Evolutionary conservation across 805 yeast species (phyloP), one percentile per base, ranked within the genome.

Genomic region (Lipomyces yamadae): DNA sequence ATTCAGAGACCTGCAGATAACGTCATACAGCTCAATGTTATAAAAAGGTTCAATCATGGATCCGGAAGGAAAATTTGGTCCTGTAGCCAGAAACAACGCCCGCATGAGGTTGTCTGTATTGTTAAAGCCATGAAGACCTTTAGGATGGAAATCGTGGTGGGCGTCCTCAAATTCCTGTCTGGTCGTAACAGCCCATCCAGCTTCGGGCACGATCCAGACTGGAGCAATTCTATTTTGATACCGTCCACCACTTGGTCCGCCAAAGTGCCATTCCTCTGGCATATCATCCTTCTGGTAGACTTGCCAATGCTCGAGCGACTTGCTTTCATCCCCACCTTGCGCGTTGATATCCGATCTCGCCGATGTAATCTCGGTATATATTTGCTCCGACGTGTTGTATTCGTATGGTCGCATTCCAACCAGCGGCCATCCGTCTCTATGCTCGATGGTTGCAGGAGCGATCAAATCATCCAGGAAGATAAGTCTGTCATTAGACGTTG

Each of bases 71-170:
- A 93, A 92, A 73, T 83, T 90, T 0, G 97, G 97, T 0, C 98
- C 98, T 1, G 82, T 76, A 0, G 89, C 96, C 53, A 91, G 72
- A 75, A 94, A 93, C 8, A 91, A 72, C 0, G 97, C 92, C 60
- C 97, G 80, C 97, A 92, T 92, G 65, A 92, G 79, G 5, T 88
- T 83, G 68, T 88, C 91, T 0, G 88, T 83, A 73, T 89, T 90
- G 74, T 89, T 86, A 76, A 91, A 93, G 1, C 98, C 98, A 77
- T 91, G 96, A 0, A 89, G 89, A 7, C 97, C 97, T 63, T 80
- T 80, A 2, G 91, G 90, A n/a, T 76, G 75, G 74, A 88, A 88
- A 13, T 83, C 81, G 60, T 80, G 76, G 34, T 78, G 77, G 74
- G 82, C 81, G 1, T 80, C 80, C 32, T 82, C 82, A 84, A 86